These are phyloP conservation scores for Staphylotrichum longicolle DNA, from an alignment of 495 filamentous ascomycete species.

Conservation along the genomic window DNA sequence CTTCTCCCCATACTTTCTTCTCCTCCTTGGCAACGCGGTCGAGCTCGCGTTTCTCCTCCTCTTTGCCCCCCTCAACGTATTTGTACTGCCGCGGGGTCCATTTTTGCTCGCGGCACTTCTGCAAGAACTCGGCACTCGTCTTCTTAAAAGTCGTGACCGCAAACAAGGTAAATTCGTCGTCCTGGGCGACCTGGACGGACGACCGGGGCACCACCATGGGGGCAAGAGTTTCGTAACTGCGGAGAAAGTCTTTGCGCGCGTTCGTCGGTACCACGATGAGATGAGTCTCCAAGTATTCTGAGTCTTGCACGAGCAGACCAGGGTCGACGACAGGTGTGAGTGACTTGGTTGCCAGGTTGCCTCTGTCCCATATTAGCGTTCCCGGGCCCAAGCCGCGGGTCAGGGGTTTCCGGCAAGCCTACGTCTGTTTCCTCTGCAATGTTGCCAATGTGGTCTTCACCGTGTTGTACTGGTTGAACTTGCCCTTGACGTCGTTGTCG, in stretches of 20 bases:
- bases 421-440: conserved; percentile 80
- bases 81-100: conserved; percentile 95
- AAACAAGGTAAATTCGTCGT: conserved; percentile 84
- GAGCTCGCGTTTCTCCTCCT: conserved; percentile 82
- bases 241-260: conserved; percentile 79
- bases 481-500: conserved; percentile 91
- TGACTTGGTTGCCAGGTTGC: conserved; percentile 91
- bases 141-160: conserved; percentile 94
- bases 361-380: conserved; percentile 49
- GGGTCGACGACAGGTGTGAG: conserved; percentile 85
- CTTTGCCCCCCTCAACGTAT: conserved; percentile 82
- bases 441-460: conserved; percentile 76
- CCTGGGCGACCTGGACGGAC: conserved; percentile 68
- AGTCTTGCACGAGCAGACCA: conserved; percentile 73
- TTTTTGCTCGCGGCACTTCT: conserved; percentile 83
- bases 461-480: conserved; percentile 88
- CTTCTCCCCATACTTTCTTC: conserved; percentile 84
- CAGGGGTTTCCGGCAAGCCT: background rate
- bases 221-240: conserved; percentile 80
- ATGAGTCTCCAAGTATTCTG: conserved; percentile 95
- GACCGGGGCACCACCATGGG: conserved; percentile 87
- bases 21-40: conserved; percentile 76
- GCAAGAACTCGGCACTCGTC: conserved; percentile 75
- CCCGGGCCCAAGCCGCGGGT: background rate
- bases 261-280: conserved; percentile 80